Conservation (phyloP, 148 eudicot species). For the Agrostemma githago region DNA sequence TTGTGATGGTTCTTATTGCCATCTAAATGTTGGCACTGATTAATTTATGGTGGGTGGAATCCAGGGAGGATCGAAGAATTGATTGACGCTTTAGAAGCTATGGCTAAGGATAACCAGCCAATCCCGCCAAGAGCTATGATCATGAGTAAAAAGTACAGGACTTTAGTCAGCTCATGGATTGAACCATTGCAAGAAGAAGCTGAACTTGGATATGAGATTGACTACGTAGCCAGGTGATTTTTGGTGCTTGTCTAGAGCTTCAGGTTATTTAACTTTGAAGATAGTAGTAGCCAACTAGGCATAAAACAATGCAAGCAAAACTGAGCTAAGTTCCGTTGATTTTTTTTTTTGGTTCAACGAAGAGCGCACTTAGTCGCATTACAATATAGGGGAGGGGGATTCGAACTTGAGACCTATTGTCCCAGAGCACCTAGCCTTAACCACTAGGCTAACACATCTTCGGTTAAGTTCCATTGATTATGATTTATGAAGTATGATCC, state of each 20-base stretch:
- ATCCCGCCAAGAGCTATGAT: constrained; percentile 97
- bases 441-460: too few species aligned
- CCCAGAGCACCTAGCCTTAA: too few species aligned
- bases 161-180: constrained; percentile 96
- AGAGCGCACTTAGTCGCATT: too few species aligned
- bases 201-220: constrained; percentile 91
- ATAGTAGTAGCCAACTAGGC: not conserved
- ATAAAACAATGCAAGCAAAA: not conserved
- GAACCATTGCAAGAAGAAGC: constrained; percentile 99
- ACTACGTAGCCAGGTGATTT: constrained; percentile 78
- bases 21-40: constrained; percentile 1
- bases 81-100: constrained; percentile 82
- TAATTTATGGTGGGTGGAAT: constrained; percentile 16
- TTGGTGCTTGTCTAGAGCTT: constrained; percentile 4
- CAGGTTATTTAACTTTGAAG: not conserved
- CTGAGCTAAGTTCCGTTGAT: not conserved
- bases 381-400: too few species aligned
- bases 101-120: constrained; percentile 78
- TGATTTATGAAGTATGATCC: not conserved
- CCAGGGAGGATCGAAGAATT: constrained; percentile 86
- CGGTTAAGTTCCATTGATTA: not conserved
- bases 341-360: too few species aligned
- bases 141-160: constrained; percentile 80
- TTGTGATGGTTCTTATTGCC: not conserved
- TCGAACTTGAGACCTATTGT: too few species aligned